Conservation (phyloP, 805 yeast genomes). For the Wickerhamomyces queroliae region DNA sequence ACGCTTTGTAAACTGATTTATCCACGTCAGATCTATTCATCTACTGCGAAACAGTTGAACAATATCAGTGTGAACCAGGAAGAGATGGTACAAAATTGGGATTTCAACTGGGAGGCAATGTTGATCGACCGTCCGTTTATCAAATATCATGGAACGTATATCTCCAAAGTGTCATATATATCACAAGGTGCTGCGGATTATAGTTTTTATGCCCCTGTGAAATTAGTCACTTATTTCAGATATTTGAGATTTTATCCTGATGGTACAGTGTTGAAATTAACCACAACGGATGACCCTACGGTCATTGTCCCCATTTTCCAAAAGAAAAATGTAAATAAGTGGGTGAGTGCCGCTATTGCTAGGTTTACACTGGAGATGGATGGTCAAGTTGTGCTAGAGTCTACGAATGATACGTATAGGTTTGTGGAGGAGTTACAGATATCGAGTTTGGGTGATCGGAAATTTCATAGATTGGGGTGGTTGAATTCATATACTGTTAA, state of each 20-base stretch:
- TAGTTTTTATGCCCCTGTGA: slow-evolving; percentile 64
- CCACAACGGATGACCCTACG: slow-evolving; percentile 69
- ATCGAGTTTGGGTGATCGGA: slow-evolving; percentile 51
- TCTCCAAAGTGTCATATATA: slow-evolving; percentile 77
- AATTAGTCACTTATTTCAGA: slow-evolving; percentile 83
- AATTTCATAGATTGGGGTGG: slow-evolving; percentile 75
- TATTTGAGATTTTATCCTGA: slow-evolving; percentile 76
- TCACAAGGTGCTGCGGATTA: slow-evolving; percentile 76
- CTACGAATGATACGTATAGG: slow-evolving; percentile 53
- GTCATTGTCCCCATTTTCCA: slow-evolving; percentile 54
- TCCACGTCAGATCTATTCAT: slow-evolving; percentile 47
- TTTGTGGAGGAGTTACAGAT: slow-evolving; percentile 63
- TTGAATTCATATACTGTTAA: slow-evolving; percentile 50
- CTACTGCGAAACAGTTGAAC: slow-evolving; percentile 32
- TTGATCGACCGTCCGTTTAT: slow-evolving; percentile 61
- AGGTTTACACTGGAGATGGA: slow-evolving; percentile 45
- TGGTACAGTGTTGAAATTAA: slow-evolving; percentile 66
- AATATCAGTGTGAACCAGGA: slow-evolving; percentile 28
- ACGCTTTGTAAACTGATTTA: slow-evolving; percentile 44
- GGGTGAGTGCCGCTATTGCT: slow-evolving; percentile 27
- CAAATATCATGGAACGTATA: slow-evolving; percentile 78
- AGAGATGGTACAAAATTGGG: slow-evolving; percentile 35
- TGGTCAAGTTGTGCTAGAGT: slow-evolving; percentile 46
- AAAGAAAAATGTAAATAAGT: slow-evolving; percentile 26
- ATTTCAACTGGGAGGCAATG: slow-evolving; percentile 31